A percentile compares a stretch with the other conserved stretches of the same genome.
These are phyloP conservation scores for Capsicum pubescens DNA, from an alignment of 257 asterid genomes.

Conservation along the genomic window DNA sequence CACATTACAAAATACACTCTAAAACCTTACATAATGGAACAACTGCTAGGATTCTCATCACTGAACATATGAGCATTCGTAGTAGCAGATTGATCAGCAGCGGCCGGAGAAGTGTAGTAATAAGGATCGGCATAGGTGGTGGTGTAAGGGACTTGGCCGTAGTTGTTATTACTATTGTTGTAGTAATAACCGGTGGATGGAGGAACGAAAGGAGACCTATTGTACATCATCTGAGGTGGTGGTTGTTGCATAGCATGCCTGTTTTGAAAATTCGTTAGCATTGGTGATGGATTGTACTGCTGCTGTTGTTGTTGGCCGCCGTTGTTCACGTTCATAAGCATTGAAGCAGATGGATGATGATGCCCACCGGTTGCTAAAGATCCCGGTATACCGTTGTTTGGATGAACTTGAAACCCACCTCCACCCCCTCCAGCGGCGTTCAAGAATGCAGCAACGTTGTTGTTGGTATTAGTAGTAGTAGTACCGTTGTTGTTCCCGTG, in stretches of 20 bases:
- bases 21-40: conserved; percentile 62
- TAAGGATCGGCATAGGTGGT: conserved; percentile 32
- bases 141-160: conserved; percentile 45
- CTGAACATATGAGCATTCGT: conserved; percentile 50
- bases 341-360: conserved; percentile 37
- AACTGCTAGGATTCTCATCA: conserved; percentile 68
- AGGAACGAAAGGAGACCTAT: conserved; percentile 58
- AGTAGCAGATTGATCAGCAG: conserved; percentile 40
- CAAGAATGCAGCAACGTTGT: conserved; percentile 31
- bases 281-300: conserved; percentile 42
- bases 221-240: conserved; percentile 75
- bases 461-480: background rate
- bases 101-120: conserved; percentile 25
- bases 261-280: conserved; percentile 60
- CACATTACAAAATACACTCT: conserved; percentile 31
- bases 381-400: conserved; percentile 36
- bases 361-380: conserved; percentile 42
- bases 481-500: conserved; percentile 48
- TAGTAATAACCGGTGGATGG: conserved; percentile 62
- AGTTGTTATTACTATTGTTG: conserved; percentile 39
- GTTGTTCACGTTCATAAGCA: conserved; percentile 49
- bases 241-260: conserved; percentile 49
- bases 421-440: conserved; percentile 17
- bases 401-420: conserved; percentile 35
- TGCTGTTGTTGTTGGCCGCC: conserved; percentile 38